Conservation (phyloP, 2,329 filamentous ascomycete genomes). For the Cercospora brassicicola region DNA sequence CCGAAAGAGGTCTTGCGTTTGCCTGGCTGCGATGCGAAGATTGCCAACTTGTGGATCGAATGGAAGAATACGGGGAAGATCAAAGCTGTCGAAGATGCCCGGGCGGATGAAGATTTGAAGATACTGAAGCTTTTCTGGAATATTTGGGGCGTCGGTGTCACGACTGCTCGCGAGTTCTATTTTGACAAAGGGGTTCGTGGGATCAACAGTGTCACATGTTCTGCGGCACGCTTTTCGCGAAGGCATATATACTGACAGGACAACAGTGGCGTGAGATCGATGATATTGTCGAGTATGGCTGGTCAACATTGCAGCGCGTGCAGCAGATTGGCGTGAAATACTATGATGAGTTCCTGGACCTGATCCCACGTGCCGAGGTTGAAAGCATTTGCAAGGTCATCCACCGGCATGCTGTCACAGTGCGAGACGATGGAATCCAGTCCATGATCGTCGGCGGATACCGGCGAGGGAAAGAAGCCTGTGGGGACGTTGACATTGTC, state of each 20-base stretch:
- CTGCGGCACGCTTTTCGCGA: background rate
- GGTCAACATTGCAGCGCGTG: constrained; percentile 70
- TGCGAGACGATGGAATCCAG: constrained; percentile 58
- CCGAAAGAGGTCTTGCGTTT: constrained; percentile 52
- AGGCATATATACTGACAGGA: background rate
- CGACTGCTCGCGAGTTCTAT: constrained; percentile 79
- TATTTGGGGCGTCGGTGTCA: constrained; percentile 89
- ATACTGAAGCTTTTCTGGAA: constrained; percentile 71
- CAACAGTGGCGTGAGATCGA: constrained; percentile 72
- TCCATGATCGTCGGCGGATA: constrained; percentile 76
- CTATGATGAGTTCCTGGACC: constrained; percentile 77
- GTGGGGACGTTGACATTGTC: constrained; percentile 83
- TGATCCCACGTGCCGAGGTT: constrained; percentile 72
- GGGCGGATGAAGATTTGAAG: constrained; percentile 63
- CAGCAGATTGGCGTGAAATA: constrained; percentile 95
- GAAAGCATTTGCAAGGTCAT: constrained; percentile 66
- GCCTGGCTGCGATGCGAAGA: constrained; percentile 79
- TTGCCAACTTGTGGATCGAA: constrained; percentile 74
- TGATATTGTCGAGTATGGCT: constrained; percentile 80
- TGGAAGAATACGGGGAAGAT: constrained; percentile 63
- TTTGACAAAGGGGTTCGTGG: constrained; percentile 56
- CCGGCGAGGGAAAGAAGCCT: constrained; percentile 69
- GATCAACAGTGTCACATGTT: too few species aligned
- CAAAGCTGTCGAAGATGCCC: constrained; percentile 63
- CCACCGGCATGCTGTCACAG: constrained; percentile 63